phyloP scores from a whole-genome alignment of 2,329 filamentous ascomycete species.

The Talaromyces sp. region DNA sequence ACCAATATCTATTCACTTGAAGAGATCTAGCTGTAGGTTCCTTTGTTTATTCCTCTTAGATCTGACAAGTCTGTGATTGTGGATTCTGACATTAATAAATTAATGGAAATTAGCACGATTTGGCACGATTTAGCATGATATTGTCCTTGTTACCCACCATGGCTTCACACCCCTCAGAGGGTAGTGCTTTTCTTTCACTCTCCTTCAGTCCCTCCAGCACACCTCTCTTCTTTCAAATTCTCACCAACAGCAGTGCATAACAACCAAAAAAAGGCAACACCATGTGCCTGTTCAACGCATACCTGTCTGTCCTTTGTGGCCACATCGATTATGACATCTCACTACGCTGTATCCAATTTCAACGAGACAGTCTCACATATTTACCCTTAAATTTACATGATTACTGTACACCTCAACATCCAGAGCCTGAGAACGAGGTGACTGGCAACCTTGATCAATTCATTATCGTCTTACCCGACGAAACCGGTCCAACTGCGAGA shows the following conservation, averaged over 20 bases:
- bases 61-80: not conserved
- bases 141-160: not conserved
- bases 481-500: not conserved
- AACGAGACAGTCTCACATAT: not conserved
- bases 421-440: not conserved
- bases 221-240: not conserved
- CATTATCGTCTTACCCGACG: not conserved
- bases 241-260: not conserved
- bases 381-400: no score
- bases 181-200: not conserved
- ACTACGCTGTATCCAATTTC: not conserved
- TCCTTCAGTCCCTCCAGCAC: not conserved
- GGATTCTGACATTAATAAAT: not conserved
- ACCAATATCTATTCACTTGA: not conserved
- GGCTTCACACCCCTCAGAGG: not conserved
- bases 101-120: not conserved
- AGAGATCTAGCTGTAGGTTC: not conserved
- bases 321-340: not conserved
- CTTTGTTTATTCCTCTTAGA: not conserved
- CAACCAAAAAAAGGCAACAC: not conserved
- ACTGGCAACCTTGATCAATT: not conserved
- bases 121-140: not conserved
- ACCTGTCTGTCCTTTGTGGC: not conserved
- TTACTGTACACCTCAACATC: not conserved
- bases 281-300: conserved; percentile 5